Conservation (phyloP, 2,329 filamentous ascomycete genomes). For the Penicillium sp. region DNA sequence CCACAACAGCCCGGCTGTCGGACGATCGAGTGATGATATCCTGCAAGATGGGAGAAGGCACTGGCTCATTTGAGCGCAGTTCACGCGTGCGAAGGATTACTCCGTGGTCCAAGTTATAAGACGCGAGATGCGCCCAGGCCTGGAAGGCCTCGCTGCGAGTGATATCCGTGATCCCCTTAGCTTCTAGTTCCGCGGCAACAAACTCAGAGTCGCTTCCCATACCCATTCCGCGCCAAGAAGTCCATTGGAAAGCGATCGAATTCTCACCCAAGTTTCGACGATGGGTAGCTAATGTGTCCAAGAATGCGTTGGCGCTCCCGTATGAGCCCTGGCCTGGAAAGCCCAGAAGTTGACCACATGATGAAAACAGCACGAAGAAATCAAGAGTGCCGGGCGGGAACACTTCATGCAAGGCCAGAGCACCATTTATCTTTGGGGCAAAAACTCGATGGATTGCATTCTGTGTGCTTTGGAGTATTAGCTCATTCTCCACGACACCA, state of each 20-base stretch:
- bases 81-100: constrained; percentile 39
- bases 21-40: constrained; percentile 12
- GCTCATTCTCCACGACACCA: constrained; percentile 42
- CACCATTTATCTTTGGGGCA: constrained; percentile 38
- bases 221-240: constrained; percentile 12
- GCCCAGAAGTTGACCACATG: constrained; percentile 35
- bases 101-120: constrained; percentile 41
- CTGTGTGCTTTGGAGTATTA: constrained; percentile 34
- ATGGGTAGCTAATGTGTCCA: constrained; percentile 34
- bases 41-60: constrained; percentile 11
- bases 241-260: constrained; percentile 47
- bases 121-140: constrained; percentile 26
- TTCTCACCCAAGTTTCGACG: constrained; percentile 36
- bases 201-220: background rate
- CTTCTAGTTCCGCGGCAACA: background rate
- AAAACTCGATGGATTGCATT: constrained; percentile 30
- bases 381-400: constrained; percentile 35
- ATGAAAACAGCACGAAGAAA: constrained; percentile 35
- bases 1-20: constrained; percentile 6
- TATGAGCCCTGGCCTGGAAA: constrained; percentile 34
- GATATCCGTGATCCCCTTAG: background rate
- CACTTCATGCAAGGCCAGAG: constrained; percentile 30
- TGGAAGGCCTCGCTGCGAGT: background rate
- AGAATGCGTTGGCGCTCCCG: constrained; percentile 34
- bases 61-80: constrained; percentile 36